phyloP scores from a whole-genome alignment of 2,329 filamentous ascomycete genomes.

The Paecilomyces variotii region DNA sequence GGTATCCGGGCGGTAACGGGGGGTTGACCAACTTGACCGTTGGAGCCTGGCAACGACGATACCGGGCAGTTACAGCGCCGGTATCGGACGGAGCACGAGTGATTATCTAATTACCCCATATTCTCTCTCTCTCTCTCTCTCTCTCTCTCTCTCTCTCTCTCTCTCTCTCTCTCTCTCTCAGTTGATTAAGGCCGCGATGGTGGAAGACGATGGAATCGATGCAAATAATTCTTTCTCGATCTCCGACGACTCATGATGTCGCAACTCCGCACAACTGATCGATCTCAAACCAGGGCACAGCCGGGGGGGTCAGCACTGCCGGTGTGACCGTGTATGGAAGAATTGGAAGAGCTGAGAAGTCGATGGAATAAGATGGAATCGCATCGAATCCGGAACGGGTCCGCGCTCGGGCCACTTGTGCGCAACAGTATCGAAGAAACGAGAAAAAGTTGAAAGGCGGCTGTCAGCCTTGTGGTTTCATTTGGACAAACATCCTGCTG shows the following conservation, averaged over 20 bases:
- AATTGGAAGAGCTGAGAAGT: slow-evolving; percentile 19
- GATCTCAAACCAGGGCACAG: slow-evolving; percentile 1
- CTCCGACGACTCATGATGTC: not conserved
- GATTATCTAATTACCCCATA: not conserved
- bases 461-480: slow-evolving; percentile 1
- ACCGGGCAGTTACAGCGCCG: not conserved
- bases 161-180: no score
- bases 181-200: not conserved
- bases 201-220: slow-evolving; percentile 3
- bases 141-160: no score
- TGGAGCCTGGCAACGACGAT: not conserved
- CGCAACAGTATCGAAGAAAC: slow-evolving; percentile 6
- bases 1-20: not conserved
- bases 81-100: not conserved
- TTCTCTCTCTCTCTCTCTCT: no score
- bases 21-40: not conserved
- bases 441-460: slow-evolving; percentile 12
- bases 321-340: not conserved
- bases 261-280: not conserved
- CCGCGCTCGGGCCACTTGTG: slow-evolving; percentile 18
- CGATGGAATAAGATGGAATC: slow-evolving; percentile 25
- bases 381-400: slow-evolving; percentile 13
- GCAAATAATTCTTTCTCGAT: not conserved
- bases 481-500: no score
- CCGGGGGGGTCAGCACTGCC: slow-evolving; percentile 1